A percentile compares a stretch with the other conserved stretches of the same genome.
phyloP scores from a whole-genome alignment of 805 yeast genomes.

The Pichia ethanolica region DNA sequence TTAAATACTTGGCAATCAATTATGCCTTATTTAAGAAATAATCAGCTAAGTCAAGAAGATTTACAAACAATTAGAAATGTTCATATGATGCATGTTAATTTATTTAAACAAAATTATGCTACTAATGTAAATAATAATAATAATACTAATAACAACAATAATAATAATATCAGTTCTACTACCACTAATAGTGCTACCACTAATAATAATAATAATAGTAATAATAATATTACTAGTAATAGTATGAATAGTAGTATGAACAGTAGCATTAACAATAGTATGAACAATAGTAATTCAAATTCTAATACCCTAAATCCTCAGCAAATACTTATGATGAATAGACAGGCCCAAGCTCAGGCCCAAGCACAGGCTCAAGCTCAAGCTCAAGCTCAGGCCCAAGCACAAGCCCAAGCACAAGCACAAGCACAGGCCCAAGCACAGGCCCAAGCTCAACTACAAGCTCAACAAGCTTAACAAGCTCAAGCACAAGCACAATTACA shows the following conservation, averaged over 20 bases:
- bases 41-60: constrained; percentile 49
- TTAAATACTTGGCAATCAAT: constrained; percentile 79
- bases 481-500: not conserved
- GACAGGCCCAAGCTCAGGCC: constrained; percentile 20
- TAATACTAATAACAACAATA: constrained; percentile 32
- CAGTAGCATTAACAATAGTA: constrained; percentile 12
- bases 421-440: constrained; percentile 14
- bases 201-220: constrained; percentile 32
- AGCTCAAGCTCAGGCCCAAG: not conserved
- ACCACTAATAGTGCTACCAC: constrained; percentile 23
- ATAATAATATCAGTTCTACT: not conserved
- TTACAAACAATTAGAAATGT: constrained; percentile 57
- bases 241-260: constrained; percentile 15
- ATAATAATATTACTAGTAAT: constrained; percentile 21
- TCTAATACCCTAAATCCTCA: constrained; percentile 24
- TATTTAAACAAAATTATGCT: constrained; percentile 33
- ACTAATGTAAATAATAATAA: constrained; percentile 24
- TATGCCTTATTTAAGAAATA: constrained; percentile 49
- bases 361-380: constrained; percentile 11
- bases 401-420: not conserved
- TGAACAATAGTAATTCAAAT: constrained; percentile 10
- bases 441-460: constrained; percentile 15
- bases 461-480: no score
- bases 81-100: constrained; percentile 58
- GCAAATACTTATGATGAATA: constrained; percentile 26